Evolutionary conservation across 2,329 filamentous ascomycete species (phyloP).

Genomic region (Pyricularia pennisetigena): DNA sequence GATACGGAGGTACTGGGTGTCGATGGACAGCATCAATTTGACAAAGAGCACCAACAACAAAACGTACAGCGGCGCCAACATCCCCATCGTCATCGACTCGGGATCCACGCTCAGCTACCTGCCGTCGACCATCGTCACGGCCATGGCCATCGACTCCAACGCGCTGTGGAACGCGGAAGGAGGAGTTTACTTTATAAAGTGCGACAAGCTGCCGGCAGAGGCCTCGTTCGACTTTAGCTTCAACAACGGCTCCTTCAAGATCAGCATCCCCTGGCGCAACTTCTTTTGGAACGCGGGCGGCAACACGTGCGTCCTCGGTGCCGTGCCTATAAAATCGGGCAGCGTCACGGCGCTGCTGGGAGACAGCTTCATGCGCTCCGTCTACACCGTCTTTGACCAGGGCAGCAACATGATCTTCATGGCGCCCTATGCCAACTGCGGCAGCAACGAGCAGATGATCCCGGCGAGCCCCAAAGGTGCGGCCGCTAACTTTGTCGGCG

Average conservation of each 20-base stretch:
- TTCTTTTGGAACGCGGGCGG: slow-evolving; percentile 35
- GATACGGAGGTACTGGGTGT: slow-evolving; percentile 24
- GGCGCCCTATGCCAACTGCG: slow-evolving; percentile 21
- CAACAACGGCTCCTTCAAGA: slow-evolving; percentile 24
- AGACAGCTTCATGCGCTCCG: slow-evolving; percentile 20
- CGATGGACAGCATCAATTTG: slow-evolving; percentile 16
- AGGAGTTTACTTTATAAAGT: slow-evolving; percentile 34
- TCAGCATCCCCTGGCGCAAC: slow-evolving; percentile 31
- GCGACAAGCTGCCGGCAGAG: slow-evolving; percentile 21
- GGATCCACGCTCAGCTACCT: slow-evolving; percentile 40
- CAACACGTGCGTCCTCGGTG: slow-evolving; percentile 30
- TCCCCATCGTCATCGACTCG: slow-evolving; percentile 33
- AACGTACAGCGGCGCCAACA: slow-evolving; percentile 11
- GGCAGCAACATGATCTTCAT: slow-evolving; percentile 18
- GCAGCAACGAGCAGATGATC: slow-evolving; percentile 17
- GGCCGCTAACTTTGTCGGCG: slow-evolving; percentile 9
- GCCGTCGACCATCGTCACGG: slow-evolving; percentile 28
- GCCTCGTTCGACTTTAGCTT: slow-evolving; percentile 41
- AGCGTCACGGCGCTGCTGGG: slow-evolving; percentile 16
- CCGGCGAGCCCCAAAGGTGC: slow-evolving; percentile 6
- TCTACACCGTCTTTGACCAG: slow-evolving; percentile 23
- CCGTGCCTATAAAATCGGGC: slow-evolving; percentile 13
- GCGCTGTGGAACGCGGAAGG: slow-evolving; percentile 21
- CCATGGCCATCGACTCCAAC: slow-evolving; percentile 32
- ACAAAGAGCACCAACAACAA: slow-evolving; percentile 13